Evolutionary conservation across 208 protist species (phyloP).

Genomic region (Entamoeba moshkovskii): DNA sequence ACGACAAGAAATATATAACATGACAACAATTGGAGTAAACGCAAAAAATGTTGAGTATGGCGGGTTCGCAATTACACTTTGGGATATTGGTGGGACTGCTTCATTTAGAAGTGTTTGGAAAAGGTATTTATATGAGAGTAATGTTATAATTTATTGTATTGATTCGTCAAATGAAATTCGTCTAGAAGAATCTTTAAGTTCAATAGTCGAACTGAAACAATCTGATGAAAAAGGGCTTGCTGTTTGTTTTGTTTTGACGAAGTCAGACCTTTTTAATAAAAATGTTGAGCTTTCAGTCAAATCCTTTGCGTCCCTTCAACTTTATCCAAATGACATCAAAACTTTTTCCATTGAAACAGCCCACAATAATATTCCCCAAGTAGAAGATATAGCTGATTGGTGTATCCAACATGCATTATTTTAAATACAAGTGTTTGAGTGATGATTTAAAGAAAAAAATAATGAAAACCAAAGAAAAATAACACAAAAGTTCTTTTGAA

Average conservation of each 20-base stretch:
- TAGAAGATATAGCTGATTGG: background rate
- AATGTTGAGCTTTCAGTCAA: background rate
- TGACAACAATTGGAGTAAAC: background rate
- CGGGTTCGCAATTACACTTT: background rate
- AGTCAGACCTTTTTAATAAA: background rate
- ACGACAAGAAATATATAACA: background rate
- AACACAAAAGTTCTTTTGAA: no score
- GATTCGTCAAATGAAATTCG: background rate
- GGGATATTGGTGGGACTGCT: background rate
- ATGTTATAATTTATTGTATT: background rate
- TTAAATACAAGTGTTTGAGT: no score
- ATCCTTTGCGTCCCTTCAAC: background rate
- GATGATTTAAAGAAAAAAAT: no score
- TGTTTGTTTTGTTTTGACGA: background rate
- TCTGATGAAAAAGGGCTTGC: background rate
- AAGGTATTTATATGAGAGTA: background rate
- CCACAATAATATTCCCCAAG: background rate
- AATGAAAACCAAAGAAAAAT: no score
- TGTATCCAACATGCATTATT: background rate
- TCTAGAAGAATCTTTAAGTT: background rate
- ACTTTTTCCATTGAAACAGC: background rate
- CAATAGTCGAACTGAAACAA: background rate
- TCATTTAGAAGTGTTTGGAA: background rate
- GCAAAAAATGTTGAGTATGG: background rate
- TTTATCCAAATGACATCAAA: background rate